A percentile compares a stretch with the other conserved stretches of the same genome.
Evolutionary conservation across 2,329 filamentous ascomycete species (phyloP).

Genomic region (Fusarium irregulare): DNA sequence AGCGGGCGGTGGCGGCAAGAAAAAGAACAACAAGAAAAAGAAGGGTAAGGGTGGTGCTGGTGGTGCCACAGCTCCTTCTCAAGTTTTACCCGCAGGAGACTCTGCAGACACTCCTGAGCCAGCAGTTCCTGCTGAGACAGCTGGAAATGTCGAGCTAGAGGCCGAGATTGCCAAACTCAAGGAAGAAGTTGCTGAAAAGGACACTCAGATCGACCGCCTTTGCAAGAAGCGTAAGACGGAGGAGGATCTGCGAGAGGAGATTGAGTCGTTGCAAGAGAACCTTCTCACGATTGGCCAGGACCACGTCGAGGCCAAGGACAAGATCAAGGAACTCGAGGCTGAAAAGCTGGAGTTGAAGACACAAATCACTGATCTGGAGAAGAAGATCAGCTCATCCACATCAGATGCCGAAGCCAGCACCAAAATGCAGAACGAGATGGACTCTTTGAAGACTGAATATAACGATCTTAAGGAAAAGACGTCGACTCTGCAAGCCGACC

Average conservation of each 20-base stretch:
- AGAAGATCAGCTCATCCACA: conserved; percentile 66
- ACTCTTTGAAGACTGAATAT: conserved; percentile 63
- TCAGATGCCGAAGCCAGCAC: conserved; percentile 58
- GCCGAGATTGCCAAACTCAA: conserved; percentile 63
- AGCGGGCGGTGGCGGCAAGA: conserved; percentile 51
- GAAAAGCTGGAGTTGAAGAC: conserved; percentile 76
- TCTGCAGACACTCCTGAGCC: conserved; percentile 54
- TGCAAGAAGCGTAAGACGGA: conserved; percentile 78
- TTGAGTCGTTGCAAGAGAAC: conserved; percentile 84
- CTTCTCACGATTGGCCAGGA: conserved; percentile 83
- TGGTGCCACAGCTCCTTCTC: conserved; percentile 52
- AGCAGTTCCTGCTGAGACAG: conserved; percentile 44
- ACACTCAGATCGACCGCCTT: conserved; percentile 77
- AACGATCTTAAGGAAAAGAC: conserved; percentile 78
- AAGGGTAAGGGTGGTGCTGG: conserved; percentile 80
- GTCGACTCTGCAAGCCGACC: conserved; percentile 79
- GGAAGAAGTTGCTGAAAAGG: conserved; percentile 70
- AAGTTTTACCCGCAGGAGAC: conserved; percentile 47
- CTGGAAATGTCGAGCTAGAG: conserved; percentile 55
- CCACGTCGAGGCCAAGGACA: conserved; percentile 84
- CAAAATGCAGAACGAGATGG: conserved; percentile 71
- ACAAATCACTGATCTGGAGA: conserved; percentile 74
- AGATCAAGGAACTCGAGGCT: conserved; percentile 74
- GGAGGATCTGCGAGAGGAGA: conserved; percentile 84
- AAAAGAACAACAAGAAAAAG: conserved; percentile 85